These are phyloP conservation scores for Phaeoacremonium minimum DNA, from an alignment of 2,329 filamentous ascomycete species.

Conservation along the genomic window DNA sequence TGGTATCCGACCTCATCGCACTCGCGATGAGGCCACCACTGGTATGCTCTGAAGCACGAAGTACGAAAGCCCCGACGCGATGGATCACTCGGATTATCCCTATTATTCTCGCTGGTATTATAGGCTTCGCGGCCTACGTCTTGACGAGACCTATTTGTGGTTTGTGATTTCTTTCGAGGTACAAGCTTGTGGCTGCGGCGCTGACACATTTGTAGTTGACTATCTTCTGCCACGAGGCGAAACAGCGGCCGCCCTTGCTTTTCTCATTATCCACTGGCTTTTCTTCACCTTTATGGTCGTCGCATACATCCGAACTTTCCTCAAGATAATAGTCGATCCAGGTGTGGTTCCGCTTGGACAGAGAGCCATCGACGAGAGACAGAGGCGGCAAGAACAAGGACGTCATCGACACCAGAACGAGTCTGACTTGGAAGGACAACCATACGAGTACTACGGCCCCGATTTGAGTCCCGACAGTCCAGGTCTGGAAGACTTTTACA, in stretches of 20 bases:
- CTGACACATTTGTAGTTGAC: conserved; percentile 48
- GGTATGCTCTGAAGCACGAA: conserved; percentile 17
- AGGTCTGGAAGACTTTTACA: conserved; percentile 73
- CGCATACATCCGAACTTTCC: conserved; percentile 68
- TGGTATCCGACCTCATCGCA: no score
- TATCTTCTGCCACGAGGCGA: conserved; percentile 58
- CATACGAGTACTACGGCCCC: conserved; percentile 20
- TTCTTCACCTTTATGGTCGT: conserved; percentile 62
- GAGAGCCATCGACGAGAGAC: conserved; percentile 18
- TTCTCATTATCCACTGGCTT: conserved; percentile 70
- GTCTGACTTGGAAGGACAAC: conserved; percentile 5
- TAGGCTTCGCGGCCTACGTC: conserved; percentile 69
- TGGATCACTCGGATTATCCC: conserved; percentile 66
- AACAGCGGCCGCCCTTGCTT: conserved; percentile 56
- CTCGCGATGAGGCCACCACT: conserved; percentile 7
- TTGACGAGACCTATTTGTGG: conserved; percentile 64
- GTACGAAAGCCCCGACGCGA: conserved; percentile 40
- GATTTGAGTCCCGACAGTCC: conserved; percentile 55
- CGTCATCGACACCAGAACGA: no score
- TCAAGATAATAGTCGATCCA: conserved; percentile 64
- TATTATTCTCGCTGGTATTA: conserved; percentile 58
- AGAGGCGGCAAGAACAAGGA: conserved; percentile 15
- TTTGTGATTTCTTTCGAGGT: conserved; percentile 35
- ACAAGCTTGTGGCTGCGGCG: conserved; percentile 3
- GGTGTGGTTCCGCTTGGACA: conserved; percentile 68